Base-by-base conservation (phyloP, 768 basidiomycete species). In the Asterophora lycoperdoides region DNA sequence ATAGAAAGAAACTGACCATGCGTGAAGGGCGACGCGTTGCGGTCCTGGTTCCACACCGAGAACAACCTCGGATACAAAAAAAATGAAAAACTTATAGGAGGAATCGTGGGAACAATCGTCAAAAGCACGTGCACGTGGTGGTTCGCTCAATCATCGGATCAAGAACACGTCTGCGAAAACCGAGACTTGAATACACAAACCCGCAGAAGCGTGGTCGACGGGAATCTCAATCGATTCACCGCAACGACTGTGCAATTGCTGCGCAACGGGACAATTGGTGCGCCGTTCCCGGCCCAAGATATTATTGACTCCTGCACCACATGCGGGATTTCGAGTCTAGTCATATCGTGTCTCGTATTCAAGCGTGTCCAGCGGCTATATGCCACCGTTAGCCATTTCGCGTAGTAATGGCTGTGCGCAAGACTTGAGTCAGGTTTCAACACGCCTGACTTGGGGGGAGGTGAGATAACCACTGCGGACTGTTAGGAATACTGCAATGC, bases 11-110 rank as follows among this genome's bases (percentile, higher is more conserved):
- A 39, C 32, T 83, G 86, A 80, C 82, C 86, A 91, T 83, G 80
- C n/a, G n/a, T n/a, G n/a, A n/a, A n/a, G n/a, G n/a, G n/a, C n/a
- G 87, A 86, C 86, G 65, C 87, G 88, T 90, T 84, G 6, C 23
- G 23, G 23, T 23, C 23, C 3, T 23, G 23, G 3, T 3, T 23
- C 23, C 23, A 23, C n/a, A n/a, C n/a, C n/a, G n/a, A n/a, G n/a
- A n/a, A n/a, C n/a, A 32, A 28, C 14, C 32, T 29, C 1, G 26
- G 17, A 13, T 6, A 17, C 9, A 26, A 43, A 43, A 19, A 42
- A 30, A 37, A 26, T 6, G 5, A 30, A 55, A 48, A 46, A 46
- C 52, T 52, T 56, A 56, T 49, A 41, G 39, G 39, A 28, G 41
- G 0, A 8, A 15, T 17, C 53, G 49, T 51, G 53, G 26, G 53